phyloP scores from a whole-genome alignment of 1,284 basidiomycete species.

The Pseudozyma thailandica region DNA sequence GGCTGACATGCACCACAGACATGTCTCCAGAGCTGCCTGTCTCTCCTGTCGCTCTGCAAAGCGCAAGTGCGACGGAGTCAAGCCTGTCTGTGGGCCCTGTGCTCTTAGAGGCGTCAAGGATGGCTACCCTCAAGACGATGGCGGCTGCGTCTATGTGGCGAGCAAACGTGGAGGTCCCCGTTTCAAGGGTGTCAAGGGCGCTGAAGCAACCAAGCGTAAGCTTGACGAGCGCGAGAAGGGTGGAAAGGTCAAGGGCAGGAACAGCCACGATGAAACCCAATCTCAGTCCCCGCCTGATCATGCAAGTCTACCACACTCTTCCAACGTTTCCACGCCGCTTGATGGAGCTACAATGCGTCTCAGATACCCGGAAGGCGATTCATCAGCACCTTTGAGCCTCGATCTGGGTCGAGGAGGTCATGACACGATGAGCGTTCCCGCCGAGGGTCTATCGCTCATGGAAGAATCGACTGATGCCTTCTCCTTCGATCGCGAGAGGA shows the following conservation, averaged over 20 bases:
- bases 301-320: conserved; percentile 8
- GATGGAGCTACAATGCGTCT: conserved; percentile 9
- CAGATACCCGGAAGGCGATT: conserved; percentile 1
- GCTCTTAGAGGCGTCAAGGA: conserved; percentile 51
- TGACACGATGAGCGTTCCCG: conserved; percentile 13
- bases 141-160: conserved; percentile 56
- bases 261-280: conserved; percentile 30
- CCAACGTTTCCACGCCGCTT: conserved; percentile 19
- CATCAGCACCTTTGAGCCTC: conserved; percentile 1
- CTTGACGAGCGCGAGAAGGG: conserved; percentile 45
- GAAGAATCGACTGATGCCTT: conserved; percentile 27
- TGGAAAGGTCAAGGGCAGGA: conserved; percentile 23
- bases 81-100: conserved; percentile 58
- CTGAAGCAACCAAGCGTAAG: conserved; percentile 50
- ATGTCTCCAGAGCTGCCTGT: conserved; percentile 55
- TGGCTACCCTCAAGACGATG: conserved; percentile 38
- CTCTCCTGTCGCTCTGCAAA: conserved; percentile 59
- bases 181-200: conserved; percentile 59
- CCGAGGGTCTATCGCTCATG: conserved; percentile 6
- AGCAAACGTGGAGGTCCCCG: conserved; percentile 59
- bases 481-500: conserved; percentile 37
- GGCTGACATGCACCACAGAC: conserved; percentile 37
- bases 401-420: conserved; percentile 9
- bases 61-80: conserved; percentile 57
- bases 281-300: conserved; percentile 37